Conservation (phyloP, 768 basidiomycete species). For the Rhizopogon roseolus region DNA sequence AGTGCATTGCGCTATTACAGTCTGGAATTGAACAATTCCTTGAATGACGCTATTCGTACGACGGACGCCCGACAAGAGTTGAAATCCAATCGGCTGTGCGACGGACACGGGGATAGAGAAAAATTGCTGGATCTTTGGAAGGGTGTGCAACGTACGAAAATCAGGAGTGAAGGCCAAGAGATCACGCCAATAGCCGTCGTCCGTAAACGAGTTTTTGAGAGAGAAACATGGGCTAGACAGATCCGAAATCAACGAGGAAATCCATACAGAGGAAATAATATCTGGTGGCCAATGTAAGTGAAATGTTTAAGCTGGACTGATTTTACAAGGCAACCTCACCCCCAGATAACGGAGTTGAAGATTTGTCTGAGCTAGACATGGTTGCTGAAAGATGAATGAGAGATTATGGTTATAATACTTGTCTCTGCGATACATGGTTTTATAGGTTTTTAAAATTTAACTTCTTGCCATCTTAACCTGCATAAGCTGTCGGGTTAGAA, state of each 20-base stretch:
- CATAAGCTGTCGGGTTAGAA: no score
- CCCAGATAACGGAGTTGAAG: not conserved
- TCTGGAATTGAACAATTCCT: slow-evolving; percentile 4
- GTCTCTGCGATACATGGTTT: not conserved
- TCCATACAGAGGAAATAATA: not conserved
- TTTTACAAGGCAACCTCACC: not conserved
- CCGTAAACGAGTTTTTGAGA: not conserved
- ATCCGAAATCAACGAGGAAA: not conserved
- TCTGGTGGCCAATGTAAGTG: not conserved
- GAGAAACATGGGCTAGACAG: not conserved
- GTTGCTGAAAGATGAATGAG: not conserved
- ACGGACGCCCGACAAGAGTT: not conserved
- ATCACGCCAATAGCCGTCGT: slow-evolving; percentile 5
- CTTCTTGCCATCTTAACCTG: no score
- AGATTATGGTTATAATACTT: not conserved
- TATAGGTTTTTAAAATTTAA: not conserved
- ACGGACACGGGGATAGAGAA: not conserved
- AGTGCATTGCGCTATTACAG: slow-evolving; percentile 1
- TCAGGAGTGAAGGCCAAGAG: slow-evolving; percentile 3
- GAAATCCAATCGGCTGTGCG: slow-evolving; percentile 1
- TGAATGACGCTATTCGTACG: not conserved
- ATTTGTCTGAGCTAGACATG: not conserved
- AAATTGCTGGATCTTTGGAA: not conserved
- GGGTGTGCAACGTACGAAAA: slow-evolving; percentile 2
- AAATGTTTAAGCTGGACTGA: no score